phyloP scores from a whole-genome alignment of 768 basidiomycete genomes.

The Butyriboletus loyo region DNA sequence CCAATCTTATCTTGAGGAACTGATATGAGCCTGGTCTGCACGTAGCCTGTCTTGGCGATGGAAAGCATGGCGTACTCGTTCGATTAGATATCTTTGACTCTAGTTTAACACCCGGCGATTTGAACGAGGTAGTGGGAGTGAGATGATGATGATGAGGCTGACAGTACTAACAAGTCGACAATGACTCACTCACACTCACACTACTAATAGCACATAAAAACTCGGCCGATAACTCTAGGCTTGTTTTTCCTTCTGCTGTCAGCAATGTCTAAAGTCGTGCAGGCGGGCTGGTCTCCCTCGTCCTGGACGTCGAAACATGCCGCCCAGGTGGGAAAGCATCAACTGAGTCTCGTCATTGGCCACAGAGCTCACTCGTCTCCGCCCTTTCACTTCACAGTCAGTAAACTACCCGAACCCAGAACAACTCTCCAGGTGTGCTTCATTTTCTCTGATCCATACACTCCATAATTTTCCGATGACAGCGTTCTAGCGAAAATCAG shows the following conservation, averaged over 20 bases:
- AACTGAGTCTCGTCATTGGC: background rate
- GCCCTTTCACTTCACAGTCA: slow-evolving; percentile 39
- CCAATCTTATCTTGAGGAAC: background rate
- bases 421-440: slow-evolving; percentile 53
- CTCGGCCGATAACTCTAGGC: background rate
- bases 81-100: background rate
- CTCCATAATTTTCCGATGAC: background rate
- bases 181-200: background rate
- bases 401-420: slow-evolving; percentile 68
- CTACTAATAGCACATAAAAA: background rate
- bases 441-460: background rate
- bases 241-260: background rate
- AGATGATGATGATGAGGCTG: too few relatives aligned
- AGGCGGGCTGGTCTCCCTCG: slow-evolving; percentile 58
- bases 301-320: slow-evolving; percentile 79
- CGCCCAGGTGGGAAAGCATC: slow-evolving; percentile 57
- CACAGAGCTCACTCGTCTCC: background rate
- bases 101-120: background rate
- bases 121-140: background rate
- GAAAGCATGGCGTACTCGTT: background rate
- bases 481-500: slow-evolving; percentile 80
- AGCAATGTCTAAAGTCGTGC: slow-evolving; percentile 11
- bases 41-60: background rate
- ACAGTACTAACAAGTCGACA: too few relatives aligned
- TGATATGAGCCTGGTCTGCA: background rate